Evolutionary conservation across 1,139 yeast genomes (phyloP), one percentile per base, ranked within the genome.

Genomic region (Lodderomyces parapsilosis): DNA sequence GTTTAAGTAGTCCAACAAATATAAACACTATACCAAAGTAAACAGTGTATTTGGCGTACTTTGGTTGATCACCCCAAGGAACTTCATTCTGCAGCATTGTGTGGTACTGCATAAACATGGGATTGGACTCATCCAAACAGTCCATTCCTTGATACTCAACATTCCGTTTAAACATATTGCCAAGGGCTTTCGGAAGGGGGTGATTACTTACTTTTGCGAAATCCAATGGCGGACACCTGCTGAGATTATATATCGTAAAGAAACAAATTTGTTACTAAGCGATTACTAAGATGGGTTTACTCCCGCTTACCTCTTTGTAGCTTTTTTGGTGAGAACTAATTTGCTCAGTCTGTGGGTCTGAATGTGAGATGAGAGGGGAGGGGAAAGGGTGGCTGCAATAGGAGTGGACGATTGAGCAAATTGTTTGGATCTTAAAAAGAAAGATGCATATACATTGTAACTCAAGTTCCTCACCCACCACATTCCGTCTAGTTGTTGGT

Each of bases 11-110:
- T 1, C 74, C 71, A 3, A 72, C 46, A 38, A 65, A 65, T 2
- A 79, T 56, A 14, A 63, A 52, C 1, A 63, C 72, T 17, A 62
- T 63, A 2, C 61, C 76, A 53, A 72, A 77, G 53, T 78, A 80
- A 1, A 72, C 58, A 8, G 79, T 68, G 48, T 69, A 73, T 34
- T 67, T 62, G 0, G 74, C 83, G 55, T 76, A 80, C 2, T 49
- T 43, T 1, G 65, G 50, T 47, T 73, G 75, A 18, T 51, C 49
- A 0, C 58, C 60, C 77, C 78, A 80, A 0, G 75, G 59, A 4
- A 65, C 57, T 17, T 56, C 60, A 0, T 57, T 57, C 49, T 75
- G 81, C 50, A 78, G 76, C 25, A 47, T 49, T 9, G 19, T 47
- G 2, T 47, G 30, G 15, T 60, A 62, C 15, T 42, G 50, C 47